Evolutionary conservation across 345 rosid genomes (phyloP), one percentile per base, ranked within the genome.

Genomic region (Arabidopsis suecica): DNA sequence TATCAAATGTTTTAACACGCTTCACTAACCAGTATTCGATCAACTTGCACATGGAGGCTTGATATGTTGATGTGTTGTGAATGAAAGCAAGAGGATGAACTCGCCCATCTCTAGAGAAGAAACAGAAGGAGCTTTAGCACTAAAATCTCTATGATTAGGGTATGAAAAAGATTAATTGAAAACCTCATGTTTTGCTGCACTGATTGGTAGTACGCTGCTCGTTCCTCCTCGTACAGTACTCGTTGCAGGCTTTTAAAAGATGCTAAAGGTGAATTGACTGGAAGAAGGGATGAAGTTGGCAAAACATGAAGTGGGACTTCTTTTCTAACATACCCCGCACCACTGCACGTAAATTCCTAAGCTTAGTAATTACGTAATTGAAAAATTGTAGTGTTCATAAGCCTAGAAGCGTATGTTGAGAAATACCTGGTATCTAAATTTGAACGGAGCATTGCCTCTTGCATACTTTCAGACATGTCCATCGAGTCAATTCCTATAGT

Each of bases 401-500:
- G 8, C 56, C 2, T 59, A 30, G n/a, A 48, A 37, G 36, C 5
- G 48, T 28, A 33, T 12, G 56, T 42, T 18, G 47, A 64, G n/a
- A 61, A 74, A 80, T 79, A 95, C 99, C 97, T 95, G 84, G 90
- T 81, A 80, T 95, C 99, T 87, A 95, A 79, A 80, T 85, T 92
- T 25, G 99, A 95, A 57, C 96, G 96, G 65, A 88, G 91, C 97
- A 95, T 86, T 11, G 99, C 99, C 76, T 92, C 97, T 84, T 92
- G 99, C 93, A 95, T 92, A 77, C 97, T 86, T 75, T 92, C 97
- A 53, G 99, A 88, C 97, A 95, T 90, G 77, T 95, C 97, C 97
- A 95, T 86, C 12, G 95, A 86, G 76, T 94, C 98, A 62, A 90
- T 59, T 74, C 82, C 96, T 59, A 74, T 69, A 73, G 47, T 18